Evolutionary conservation across 805 yeast species (phyloP), one percentile per base, ranked within the genome.

Genomic region (Saturnispora saitoi): DNA sequence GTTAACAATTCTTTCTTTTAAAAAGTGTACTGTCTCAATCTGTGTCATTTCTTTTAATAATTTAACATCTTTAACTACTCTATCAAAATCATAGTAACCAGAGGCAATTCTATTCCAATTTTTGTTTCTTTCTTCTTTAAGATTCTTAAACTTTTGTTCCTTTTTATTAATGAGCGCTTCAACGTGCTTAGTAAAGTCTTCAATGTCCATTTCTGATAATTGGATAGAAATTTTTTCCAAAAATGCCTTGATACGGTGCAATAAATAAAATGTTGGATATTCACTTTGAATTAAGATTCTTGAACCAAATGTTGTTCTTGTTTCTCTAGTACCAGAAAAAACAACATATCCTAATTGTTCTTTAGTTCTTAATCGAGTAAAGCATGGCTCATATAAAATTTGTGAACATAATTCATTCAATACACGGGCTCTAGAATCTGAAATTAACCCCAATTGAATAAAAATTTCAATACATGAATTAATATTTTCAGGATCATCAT

Each of bases 271-370:
- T 3, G 93, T 72, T 2, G 86, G 67, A 61, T 83, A 78, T 63
- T 88, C 97, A 51, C 93, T 82, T 68, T 91, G 99, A 45, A 90
- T 75, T 55, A 90, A 69, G 12, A 93, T 66, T 58, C 93, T 73
- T 55, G 80, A 75, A 12, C 91, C 90, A 61, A 78, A 73, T 5
- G 83, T 76, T 20, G 93, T 82, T 60, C 95, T 76, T 3, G 86
- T 77, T 51, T 73, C 73, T 52, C 83, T 70, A 24, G 76, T 68
- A 0, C 95, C 86, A 40, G 93, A 80, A 61, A 87, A 88, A 0
- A 91, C 99, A 53, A 91, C 89, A 59, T 91, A 91, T 2, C 99
- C 99, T 30, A 91, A 73, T 65, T 93, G 98, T 67, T 91, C 98
- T 58, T 87, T 83, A 6, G 99, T 91, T 65, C 99, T 77, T 50